A percentile compares a stretch with the other conserved stretches of the same genome.
Evolutionary conservation across 495 filamentous ascomycete genomes (phyloP).

Genomic region (Neurospora intermedia): DNA sequence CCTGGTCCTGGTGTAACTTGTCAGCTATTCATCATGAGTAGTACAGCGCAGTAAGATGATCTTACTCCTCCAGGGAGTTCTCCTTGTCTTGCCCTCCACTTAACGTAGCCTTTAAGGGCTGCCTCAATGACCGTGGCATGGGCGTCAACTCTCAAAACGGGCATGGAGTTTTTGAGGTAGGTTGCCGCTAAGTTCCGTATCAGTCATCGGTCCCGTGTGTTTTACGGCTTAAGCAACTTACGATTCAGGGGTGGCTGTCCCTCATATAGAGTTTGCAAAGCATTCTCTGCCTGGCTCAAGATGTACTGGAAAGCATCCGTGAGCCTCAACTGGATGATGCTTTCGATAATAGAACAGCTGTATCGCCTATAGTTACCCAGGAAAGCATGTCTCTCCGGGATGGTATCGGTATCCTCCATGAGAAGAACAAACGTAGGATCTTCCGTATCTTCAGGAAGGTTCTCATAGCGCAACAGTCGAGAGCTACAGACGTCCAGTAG

Average conservation of each 20-base stretch:
- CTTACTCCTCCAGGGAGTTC: constrained; percentile 44
- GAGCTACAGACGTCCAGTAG: constrained; percentile 71
- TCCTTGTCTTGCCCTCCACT: constrained; percentile 53
- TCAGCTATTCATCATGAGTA: constrained; percentile 3
- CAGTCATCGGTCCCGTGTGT: constrained; percentile 11
- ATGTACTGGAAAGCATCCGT: constrained; percentile 83
- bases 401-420: constrained; percentile 84
- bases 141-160: constrained; percentile 71
- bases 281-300: constrained; percentile 59
- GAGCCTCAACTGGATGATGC: constrained; percentile 65
- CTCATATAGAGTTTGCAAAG: constrained; percentile 64
- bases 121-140: constrained; percentile 85
- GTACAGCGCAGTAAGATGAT: constrained; percentile 9
- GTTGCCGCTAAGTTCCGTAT: constrained; percentile 41
- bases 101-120: constrained; percentile 79
- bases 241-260: constrained; percentile 57
- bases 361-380: constrained; percentile 94
- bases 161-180: constrained; percentile 72
- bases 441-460: constrained; percentile 65
- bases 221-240: constrained; percentile 27
- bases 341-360: constrained; percentile 73
- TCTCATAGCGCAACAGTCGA: constrained; percentile 73
- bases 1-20: constrained; percentile 39
- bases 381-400: constrained; percentile 91
- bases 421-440: constrained; percentile 74